phyloP scores from a whole-genome alignment of 2,329 filamentous ascomycete genomes.

The Cordyceps farinosa region DNA sequence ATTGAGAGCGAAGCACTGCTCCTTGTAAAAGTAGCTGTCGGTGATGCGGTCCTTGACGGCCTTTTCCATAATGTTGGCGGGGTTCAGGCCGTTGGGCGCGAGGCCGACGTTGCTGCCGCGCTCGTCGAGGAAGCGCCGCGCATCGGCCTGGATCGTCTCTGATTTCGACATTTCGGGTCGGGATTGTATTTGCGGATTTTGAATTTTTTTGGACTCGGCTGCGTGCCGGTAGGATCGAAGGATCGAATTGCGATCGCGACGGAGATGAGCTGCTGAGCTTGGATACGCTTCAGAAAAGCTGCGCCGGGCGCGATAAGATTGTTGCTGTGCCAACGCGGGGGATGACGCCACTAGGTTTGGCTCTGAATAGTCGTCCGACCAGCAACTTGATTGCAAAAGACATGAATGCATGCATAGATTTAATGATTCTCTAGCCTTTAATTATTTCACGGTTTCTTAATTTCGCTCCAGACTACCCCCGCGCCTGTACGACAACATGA shows the following conservation, averaged over 20 bases:
- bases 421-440: not conserved
- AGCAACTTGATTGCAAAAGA: not conserved
- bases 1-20: slow-evolving; percentile 96
- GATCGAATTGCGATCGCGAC: slow-evolving; percentile 9
- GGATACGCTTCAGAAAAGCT: slow-evolving; percentile 12
- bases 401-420: not conserved
- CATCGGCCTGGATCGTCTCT: slow-evolving; percentile 70
- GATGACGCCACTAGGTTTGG: slow-evolving; percentile 7
- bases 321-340: slow-evolving; percentile 41
- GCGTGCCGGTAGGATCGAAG: not conserved
- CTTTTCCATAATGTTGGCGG: slow-evolving; percentile 93
- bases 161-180: slow-evolving; percentile 34
- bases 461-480: too few relatives aligned
- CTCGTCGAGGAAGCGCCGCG: slow-evolving; percentile 80
- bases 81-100: slow-evolving; percentile 84
- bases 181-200: not conserved
- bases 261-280: slow-evolving; percentile 15
- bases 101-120: slow-evolving; percentile 74
- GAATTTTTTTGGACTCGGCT: slow-evolving; percentile 10
- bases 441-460: not conserved
- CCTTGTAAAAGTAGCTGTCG: slow-evolving; percentile 96
- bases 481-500: slow-evolving; percentile 25
- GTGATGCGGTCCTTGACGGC: slow-evolving; percentile 92
- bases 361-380: not conserved
- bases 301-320: slow-evolving; percentile 36